Percentiles rank a stretch among this genome's conserved stretches.
Evolutionary conservation across 345 rosid species (phyloP).

Genomic region (Pistacia integerrima): DNA sequence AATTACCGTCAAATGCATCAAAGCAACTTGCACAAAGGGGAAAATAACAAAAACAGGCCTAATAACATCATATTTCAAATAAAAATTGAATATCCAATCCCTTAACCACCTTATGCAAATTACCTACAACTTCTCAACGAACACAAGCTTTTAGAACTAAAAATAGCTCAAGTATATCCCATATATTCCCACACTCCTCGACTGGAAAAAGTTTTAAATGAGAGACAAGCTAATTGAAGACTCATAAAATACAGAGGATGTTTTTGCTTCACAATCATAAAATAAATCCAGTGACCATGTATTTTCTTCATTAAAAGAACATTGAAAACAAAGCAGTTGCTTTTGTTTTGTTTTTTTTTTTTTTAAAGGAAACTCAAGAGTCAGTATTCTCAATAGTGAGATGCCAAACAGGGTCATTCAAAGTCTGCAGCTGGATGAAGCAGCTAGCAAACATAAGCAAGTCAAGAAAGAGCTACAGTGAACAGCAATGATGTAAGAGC

Average conservation of each 20-base stretch:
- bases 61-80: background rate
- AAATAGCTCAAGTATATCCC: too few relatives aligned
- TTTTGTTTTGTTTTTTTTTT: too few relatives aligned
- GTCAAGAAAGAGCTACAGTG: background rate
- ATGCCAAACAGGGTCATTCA: background rate
- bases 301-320: too few relatives aligned
- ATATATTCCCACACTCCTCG: too few relatives aligned
- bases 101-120: background rate
- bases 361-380: too few relatives aligned
- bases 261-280: too few relatives aligned
- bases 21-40: background rate
- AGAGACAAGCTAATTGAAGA: background rate
- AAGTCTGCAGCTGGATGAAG: background rate
- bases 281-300: too few relatives aligned
- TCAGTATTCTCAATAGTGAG: background rate
- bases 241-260: background rate
- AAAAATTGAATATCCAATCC: background rate
- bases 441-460: background rate
- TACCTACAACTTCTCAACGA: background rate
- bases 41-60: background rate
- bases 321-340: too few relatives aligned
- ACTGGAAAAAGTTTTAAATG: too few relatives aligned
- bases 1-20: background rate
- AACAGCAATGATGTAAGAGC: background rate
- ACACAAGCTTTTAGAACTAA: too few relatives aligned